Conservation (phyloP, 345 rosid genomes). For the Pistacia atlantica region DNA sequence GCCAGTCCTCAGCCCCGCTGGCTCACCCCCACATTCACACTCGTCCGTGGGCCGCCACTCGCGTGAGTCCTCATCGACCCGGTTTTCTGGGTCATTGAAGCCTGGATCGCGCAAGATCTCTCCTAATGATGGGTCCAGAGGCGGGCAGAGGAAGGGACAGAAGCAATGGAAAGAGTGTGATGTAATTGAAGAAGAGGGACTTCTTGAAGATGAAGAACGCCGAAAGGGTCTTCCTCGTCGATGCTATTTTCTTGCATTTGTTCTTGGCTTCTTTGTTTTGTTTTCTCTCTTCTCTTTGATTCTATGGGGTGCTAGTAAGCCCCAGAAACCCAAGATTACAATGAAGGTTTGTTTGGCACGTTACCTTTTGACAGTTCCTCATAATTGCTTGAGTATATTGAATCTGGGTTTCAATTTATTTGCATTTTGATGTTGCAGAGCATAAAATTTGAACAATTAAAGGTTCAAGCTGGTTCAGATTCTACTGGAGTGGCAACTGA, state of each 20-base stretch:
- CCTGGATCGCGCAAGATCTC: constrained; percentile 90
- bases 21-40: constrained; percentile 93
- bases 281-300: constrained; percentile 82
- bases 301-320: constrained; percentile 87
- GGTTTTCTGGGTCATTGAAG: constrained; percentile 88
- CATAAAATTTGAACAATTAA: constrained; percentile 70
- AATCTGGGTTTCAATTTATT: constrained; percentile 3
- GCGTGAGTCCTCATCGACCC: constrained; percentile 83
- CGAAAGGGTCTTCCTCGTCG: constrained; percentile 71
- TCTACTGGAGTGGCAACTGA: constrained; percentile 83
- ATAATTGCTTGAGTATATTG: neutral
- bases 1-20: constrained; percentile 83
- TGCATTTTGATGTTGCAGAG: constrained; percentile 44
- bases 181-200: constrained; percentile 92
- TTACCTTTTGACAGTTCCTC: neutral
- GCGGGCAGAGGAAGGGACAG: constrained; percentile 53
- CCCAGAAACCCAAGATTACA: constrained; percentile 86
- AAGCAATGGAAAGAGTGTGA: constrained; percentile 77
- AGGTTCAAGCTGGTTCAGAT: constrained; percentile 94
- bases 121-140: constrained; percentile 65
- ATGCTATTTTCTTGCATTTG: constrained; percentile 74
- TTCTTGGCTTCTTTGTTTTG: constrained; percentile 79
- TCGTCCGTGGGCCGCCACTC: constrained; percentile 92
- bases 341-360: constrained; percentile 50
- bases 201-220: constrained; percentile 86